A percentile compares a stretch with the other conserved stretches of the same genome.
phyloP scores from a whole-genome alignment of 768 basidiomycete genomes.

The Cantharellus anzutake region DNA sequence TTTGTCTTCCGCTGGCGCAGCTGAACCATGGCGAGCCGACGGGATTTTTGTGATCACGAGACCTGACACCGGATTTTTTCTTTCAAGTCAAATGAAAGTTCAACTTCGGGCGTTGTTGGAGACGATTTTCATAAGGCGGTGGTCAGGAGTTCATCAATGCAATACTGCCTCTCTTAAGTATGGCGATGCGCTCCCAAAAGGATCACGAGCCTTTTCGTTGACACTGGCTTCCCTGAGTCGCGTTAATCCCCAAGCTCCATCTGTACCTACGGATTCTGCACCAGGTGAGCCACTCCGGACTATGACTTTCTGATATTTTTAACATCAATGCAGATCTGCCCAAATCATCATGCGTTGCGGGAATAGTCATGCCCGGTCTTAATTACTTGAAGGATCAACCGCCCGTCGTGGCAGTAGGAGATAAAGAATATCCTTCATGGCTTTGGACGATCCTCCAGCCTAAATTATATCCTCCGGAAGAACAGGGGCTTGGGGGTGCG shows the following conservation, averaged over 20 bases:
- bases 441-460: conserved; percentile 60
- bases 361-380: conserved; percentile 60
- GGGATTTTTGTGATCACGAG: neutral
- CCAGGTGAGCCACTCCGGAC: no score
- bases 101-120: no score
- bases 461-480: conserved; percentile 40
- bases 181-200: no score
- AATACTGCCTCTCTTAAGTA: no score
- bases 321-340: neutral
- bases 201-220: no score
- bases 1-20: conserved; percentile 2
- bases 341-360: conserved; percentile 44
- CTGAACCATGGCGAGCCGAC: conserved; percentile 4
- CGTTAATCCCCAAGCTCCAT: no score
- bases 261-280: no score
- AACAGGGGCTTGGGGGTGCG: conserved; percentile 42
- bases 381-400: conserved; percentile 70
- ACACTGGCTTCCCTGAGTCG: no score
- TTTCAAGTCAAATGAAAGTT: no score
- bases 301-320: neutral
- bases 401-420: conserved; percentile 54
- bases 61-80: no score
- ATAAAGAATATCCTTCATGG: conserved; percentile 80
- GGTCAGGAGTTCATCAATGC: no score
- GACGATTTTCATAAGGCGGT: no score